phyloP scores from a whole-genome alignment of 495 filamentous ascomycete species.

The Penicillium roqueforti region DNA sequence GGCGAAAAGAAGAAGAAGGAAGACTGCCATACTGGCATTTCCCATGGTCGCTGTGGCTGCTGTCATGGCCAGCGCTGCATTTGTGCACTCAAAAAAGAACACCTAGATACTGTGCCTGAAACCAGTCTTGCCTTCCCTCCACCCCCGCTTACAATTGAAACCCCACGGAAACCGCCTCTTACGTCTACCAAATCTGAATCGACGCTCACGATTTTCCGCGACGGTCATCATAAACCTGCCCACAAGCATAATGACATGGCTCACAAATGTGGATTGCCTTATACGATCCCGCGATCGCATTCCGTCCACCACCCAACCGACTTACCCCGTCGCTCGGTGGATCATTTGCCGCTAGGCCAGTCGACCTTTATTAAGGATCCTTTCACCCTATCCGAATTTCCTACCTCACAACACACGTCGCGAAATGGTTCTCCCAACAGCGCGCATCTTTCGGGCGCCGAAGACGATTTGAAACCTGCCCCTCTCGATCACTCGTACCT shows the following conservation, averaged over 20 bases:
- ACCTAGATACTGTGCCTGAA: conserved; percentile 53
- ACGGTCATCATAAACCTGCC: conserved; percentile 90
- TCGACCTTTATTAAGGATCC: conserved; percentile 38
- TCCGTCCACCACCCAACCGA: conserved; percentile 59
- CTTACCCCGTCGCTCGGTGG: conserved; percentile 62
- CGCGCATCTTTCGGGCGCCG: conserved; percentile 42
- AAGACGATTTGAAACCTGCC: conserved; percentile 56
- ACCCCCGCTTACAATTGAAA: conserved; percentile 42
- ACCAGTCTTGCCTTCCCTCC: conserved; percentile 23
- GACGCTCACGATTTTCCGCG: conserved; percentile 77
- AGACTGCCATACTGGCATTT: conserved; percentile 62
- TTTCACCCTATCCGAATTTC: conserved; percentile 23
- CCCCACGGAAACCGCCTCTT: conserved; percentile 62
- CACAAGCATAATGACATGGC: conserved; percentile 85
- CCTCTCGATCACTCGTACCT: conserved; percentile 61
- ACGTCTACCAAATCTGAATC: conserved; percentile 81
- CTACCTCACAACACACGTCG: conserved; percentile 39
- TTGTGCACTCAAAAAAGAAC: conserved; percentile 90
- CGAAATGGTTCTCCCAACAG: conserved; percentile 69
- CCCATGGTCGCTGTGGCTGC: conserved; percentile 74
- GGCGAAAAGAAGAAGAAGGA: conserved; percentile 72
- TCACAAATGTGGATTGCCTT: conserved; percentile 77
- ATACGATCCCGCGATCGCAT: conserved; percentile 71
- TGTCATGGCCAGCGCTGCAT: conserved; percentile 87
- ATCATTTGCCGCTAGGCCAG: conserved; percentile 56